Evolutionary conservation across 495 filamentous ascomycete genomes (phyloP).

Genomic region (Annulohypoxylon moriforme): DNA sequence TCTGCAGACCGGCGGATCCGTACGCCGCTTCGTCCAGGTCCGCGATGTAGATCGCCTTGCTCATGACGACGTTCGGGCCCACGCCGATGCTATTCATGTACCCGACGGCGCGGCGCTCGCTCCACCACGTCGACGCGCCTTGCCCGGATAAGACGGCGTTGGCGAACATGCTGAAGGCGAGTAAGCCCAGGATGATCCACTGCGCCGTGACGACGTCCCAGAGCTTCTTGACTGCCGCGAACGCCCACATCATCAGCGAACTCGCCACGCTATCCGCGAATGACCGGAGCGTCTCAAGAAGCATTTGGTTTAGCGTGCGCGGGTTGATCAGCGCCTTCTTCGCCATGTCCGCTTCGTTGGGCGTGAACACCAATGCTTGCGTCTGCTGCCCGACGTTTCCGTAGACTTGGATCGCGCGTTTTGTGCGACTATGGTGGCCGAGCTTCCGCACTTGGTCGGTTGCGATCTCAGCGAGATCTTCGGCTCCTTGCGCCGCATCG

Average conservation of each 20-base stretch:
- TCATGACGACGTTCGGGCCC: slow-evolving; percentile 80
- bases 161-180: slow-evolving; percentile 72
- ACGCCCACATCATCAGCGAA: slow-evolving; percentile 78
- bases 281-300: slow-evolving; percentile 74
- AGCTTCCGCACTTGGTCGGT: slow-evolving; percentile 88
- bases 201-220: slow-evolving; percentile 80
- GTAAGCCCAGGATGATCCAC: slow-evolving; percentile 73
- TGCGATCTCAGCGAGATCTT: slow-evolving; percentile 85
- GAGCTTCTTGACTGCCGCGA: slow-evolving; percentile 68
- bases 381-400: slow-evolving; percentile 83
- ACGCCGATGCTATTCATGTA: slow-evolving; percentile 87
- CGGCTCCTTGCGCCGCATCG: slow-evolving; percentile 83
- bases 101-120: slow-evolving; percentile 78
- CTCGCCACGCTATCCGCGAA: slow-evolving; percentile 76
- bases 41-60: slow-evolving; percentile 81
- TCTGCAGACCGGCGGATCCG: slow-evolving; percentile 41
- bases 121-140: slow-evolving; percentile 81
- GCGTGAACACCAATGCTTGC: slow-evolving; percentile 72
- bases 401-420: slow-evolving; percentile 91
- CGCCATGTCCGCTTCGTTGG: slow-evolving; percentile 50
- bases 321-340: slow-evolving; percentile 71
- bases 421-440: slow-evolving; percentile 83
- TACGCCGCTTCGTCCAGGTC: slow-evolving; percentile 79
- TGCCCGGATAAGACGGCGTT: slow-evolving; percentile 79
- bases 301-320: slow-evolving; percentile 72